A percentile compares a stretch with the other conserved stretches of the same genome.
Evolutionary conservation across 257 asterid genomes (phyloP).

Genomic region (Solanum rostratum): DNA sequence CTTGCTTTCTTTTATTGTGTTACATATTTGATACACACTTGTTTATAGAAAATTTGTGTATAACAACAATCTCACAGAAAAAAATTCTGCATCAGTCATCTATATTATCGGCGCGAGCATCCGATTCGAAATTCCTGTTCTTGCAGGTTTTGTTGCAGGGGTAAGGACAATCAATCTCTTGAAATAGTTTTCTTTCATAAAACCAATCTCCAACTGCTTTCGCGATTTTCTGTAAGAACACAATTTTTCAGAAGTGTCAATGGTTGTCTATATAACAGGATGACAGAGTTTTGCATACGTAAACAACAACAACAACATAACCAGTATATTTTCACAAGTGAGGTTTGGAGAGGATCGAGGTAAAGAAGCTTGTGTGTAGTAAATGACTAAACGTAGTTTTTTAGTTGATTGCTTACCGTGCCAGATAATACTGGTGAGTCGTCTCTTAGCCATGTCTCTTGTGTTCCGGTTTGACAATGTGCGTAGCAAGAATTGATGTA

Average conservation of each 20-base stretch:
- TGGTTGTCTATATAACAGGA: background rate
- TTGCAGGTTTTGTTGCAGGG: conserved; percentile 89
- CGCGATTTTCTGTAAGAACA: conserved; percentile 53
- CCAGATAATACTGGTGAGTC: conserved; percentile 50
- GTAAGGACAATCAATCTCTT: conserved; percentile 67
- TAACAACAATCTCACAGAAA: background rate
- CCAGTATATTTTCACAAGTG: background rate
- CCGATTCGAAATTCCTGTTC: conserved; percentile 47
- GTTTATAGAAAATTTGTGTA: too few species aligned
- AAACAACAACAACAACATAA: background rate
- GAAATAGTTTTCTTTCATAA: conserved; percentile 61
- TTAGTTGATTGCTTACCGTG: conserved; percentile 28
- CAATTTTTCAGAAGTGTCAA: background rate
- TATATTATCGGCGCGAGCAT: conserved; percentile 9
- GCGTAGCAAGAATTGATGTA: conserved; percentile 78
- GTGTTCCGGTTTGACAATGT: conserved; percentile 80
- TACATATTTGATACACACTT: background rate
- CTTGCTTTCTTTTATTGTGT: background rate
- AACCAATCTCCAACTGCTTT: conserved; percentile 90
- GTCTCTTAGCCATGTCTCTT: conserved; percentile 56
- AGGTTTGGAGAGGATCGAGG: too few species aligned
- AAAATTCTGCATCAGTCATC: background rate
- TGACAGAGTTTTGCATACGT: background rate
- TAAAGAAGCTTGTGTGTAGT: background rate
- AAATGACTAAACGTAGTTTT: background rate